Evolutionary conservation across 176 grass and related monocot genomes (phyloP).

Genomic region (Avena atlantica): DNA sequence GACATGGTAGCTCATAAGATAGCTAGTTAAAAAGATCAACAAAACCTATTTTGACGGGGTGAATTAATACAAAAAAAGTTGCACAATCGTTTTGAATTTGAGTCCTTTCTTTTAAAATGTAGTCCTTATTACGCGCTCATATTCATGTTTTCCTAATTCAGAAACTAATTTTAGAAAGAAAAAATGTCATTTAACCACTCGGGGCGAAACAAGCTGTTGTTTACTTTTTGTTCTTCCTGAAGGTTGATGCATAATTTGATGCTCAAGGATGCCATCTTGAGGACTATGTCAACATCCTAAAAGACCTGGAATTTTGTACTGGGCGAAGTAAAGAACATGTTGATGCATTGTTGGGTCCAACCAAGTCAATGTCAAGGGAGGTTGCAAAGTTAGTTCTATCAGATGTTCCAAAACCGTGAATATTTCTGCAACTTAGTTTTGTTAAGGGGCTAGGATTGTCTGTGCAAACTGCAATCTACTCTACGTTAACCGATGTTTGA

Average conservation of each 20-base stretch:
- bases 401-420: background rate
- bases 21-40: no score
- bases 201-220: no score
- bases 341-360: background rate
- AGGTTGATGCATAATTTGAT: background rate
- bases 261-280: background rate
- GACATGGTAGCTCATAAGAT: no score
- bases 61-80: no score
- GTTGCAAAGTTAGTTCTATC: constrained; percentile 8
- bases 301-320: background rate
- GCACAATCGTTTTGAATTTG: no score
- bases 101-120: no score
- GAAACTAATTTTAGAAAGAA: no score
- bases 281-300: background rate
- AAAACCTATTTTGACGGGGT: no score
- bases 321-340: background rate
- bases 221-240: no score
- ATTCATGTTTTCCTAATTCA: no score
- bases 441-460: background rate
- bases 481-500: background rate
- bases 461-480: background rate
- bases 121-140: no score
- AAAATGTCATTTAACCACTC: no score
- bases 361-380: background rate
- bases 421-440: background rate